Percentiles rank a stretch among this genome's conserved stretches.
phyloP scores from a whole-genome alignment of 1,284 basidiomycete species.

The Vanrija sp. region DNA sequence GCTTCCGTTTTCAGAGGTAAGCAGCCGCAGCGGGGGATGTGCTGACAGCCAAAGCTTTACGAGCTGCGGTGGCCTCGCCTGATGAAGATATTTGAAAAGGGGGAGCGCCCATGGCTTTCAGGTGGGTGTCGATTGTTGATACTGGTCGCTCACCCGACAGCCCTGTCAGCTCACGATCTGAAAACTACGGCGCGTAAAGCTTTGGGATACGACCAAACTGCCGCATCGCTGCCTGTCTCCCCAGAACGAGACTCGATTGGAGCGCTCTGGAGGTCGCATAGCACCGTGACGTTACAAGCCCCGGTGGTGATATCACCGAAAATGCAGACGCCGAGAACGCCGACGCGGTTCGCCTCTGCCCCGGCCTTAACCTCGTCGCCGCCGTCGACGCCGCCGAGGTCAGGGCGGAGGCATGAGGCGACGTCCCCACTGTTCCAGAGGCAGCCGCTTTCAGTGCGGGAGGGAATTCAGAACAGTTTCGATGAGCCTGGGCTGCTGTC shows the following conservation, averaged over 20 bases:
- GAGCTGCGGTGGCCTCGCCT: conserved; percentile 77
- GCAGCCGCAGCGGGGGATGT: conserved; percentile 16
- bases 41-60: conserved; percentile 57
- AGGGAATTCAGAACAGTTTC: too few relatives aligned
- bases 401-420: too few relatives aligned
- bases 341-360: neutral
- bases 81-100: conserved; percentile 59
- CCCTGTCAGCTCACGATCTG: conserved; percentile 19
- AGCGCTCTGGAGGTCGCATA: conserved; percentile 28
- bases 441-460: too few relatives aligned
- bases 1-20: conserved; percentile 56
- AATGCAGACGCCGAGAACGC: neutral
- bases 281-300: neutral
- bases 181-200: conserved; percentile 25
- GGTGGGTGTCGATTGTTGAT: conserved; percentile 33
- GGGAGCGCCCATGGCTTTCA: conserved; percentile 62
- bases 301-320: neutral
- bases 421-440: too few relatives aligned
- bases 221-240: conserved; percentile 5
- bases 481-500: too few relatives aligned
- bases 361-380: neutral
- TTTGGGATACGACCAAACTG: conserved; percentile 24
- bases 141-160: conserved; percentile 9
- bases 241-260: conserved; percentile 30
- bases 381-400: neutral